Percentiles rank a stretch among this genome's conserved stretches.
These are phyloP conservation scores for Polyporus tsugae DNA, from an alignment of 1,284 basidiomycete species.

Conservation along the genomic window DNA sequence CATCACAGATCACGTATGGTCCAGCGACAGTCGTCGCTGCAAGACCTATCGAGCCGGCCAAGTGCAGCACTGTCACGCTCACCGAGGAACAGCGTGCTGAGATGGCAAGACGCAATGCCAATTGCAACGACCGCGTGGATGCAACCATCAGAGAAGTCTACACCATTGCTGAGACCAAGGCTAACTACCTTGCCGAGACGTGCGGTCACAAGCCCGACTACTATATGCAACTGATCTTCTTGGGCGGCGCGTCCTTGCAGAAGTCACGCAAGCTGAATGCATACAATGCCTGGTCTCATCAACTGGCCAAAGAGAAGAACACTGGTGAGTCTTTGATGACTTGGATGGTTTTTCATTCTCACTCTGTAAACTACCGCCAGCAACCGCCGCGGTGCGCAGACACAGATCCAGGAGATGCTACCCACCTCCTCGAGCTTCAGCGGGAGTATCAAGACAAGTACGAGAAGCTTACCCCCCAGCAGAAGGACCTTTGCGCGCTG, in stretches of 20 bases:
- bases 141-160: neutral
- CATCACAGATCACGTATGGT: neutral
- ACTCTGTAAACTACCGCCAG: too few relatives aligned
- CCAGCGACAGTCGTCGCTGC: neutral
- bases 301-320: slow-evolving; percentile 12
- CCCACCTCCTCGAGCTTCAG: slow-evolving; percentile 3
- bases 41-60: neutral
- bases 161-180: neutral
- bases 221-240: neutral
- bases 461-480: neutral
- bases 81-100: neutral
- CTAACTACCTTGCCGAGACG: neutral
- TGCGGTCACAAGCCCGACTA: slow-evolving; percentile 9
- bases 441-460: slow-evolving; percentile 13
- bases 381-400: too few relatives aligned
- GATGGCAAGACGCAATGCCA: neutral
- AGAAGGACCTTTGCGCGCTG: slow-evolving; percentile 8
- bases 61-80: neutral
- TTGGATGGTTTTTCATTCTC: neutral
- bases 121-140: neutral
- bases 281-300: slow-evolving; percentile 22
- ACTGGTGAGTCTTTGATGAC: slow-evolving; percentile 10
- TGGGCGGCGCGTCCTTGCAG: neutral
- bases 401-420: slow-evolving; percentile 2
- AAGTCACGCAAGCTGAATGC: neutral